A percentile compares a stretch with the other conserved stretches of the same genome.
Evolutionary conservation across 202 grass and related monocot genomes (phyloP).

Genomic region (Zoysia matrella): DNA sequence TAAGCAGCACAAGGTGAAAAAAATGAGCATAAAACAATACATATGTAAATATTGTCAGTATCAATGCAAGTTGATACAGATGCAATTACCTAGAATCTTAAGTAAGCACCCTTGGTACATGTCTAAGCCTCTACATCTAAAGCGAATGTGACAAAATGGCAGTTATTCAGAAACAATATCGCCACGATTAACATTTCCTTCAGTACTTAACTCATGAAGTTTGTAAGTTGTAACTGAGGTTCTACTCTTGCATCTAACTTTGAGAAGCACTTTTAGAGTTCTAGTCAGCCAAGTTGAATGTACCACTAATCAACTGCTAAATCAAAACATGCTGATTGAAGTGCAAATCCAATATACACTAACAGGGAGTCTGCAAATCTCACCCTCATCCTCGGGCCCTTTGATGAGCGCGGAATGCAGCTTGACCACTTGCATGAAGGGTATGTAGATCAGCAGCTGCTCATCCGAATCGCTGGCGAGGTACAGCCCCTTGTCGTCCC

Average conservation of each 20-base stretch:
- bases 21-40: background rate
- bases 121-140: background rate
- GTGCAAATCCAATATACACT: too few species aligned
- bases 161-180: background rate
- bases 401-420: conserved; percentile 82
- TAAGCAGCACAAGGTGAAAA: background rate
- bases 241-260: background rate
- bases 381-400: conserved; percentile 91
- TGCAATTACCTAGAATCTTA: conserved; percentile 17
- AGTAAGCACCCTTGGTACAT: background rate
- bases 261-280: background rate
- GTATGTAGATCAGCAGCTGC: conserved; percentile 88
- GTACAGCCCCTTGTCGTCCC: conserved; percentile 83
- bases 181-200: background rate
- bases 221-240: background rate
- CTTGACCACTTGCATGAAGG: conserved; percentile 89
- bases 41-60: background rate
- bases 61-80: background rate
- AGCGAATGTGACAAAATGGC: background rate
- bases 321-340: background rate
- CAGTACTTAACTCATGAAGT: background rate
- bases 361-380: conserved; percentile 14
- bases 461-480: conserved; percentile 88
- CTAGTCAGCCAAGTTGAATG: background rate
- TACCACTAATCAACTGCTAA: background rate